Base-by-base conservation (phyloP, 176 grass and related monocot genomes). In the Oryza longistaminata region DNA sequence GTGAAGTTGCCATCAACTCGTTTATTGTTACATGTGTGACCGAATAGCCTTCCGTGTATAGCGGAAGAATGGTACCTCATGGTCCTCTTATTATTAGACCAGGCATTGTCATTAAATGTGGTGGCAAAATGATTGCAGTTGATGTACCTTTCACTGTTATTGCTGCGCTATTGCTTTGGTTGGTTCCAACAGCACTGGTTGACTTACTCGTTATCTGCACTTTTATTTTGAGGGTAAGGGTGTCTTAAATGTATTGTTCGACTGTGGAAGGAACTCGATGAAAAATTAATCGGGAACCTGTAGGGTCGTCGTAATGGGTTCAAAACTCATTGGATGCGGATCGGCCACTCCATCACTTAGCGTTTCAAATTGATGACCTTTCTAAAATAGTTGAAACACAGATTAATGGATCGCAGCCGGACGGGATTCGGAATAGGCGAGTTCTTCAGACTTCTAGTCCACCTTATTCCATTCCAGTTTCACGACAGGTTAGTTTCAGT, bases 341-440 rank as follows among this genome's bases (percentile, higher is more conserved):
- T 99, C 96, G 0, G 93, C 93, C 11, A 75, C 73, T 12, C 96
- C 91, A 34, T 86, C 91, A 33, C 85, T 96, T 49, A 79, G 58
- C 21, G 44, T 99, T 83, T 90, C 93, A 62, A 99, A 96, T 84
- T n/a, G 91, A 94, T 9, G 91, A 96, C 81, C 94, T 99, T 85
- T 89, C 93, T 33, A 89, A 96, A 84, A 79, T 94, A 81, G 96
- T 99, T 64, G 93, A 99, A 44, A 99, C 93, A 1, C 93, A 49
- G 93, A 99, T 79, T 93, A 99, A 68, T 96, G 96, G 96, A 96
- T 99, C 35, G 85, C 96, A 2, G 88, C 94, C 91, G 93, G n/a
- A 99, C 96, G 96, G 96, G 74, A 99, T 99, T 86, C 90, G 78
- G 71, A 91, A 91, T 58, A 90, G 96, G 79, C 86, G 96, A 53